Percentiles rank a stretch among this genome's conserved stretches.
Conservation (phyloP, 2,329 filamentous ascomycete species). For the Paecilomyces sp. region DNA sequence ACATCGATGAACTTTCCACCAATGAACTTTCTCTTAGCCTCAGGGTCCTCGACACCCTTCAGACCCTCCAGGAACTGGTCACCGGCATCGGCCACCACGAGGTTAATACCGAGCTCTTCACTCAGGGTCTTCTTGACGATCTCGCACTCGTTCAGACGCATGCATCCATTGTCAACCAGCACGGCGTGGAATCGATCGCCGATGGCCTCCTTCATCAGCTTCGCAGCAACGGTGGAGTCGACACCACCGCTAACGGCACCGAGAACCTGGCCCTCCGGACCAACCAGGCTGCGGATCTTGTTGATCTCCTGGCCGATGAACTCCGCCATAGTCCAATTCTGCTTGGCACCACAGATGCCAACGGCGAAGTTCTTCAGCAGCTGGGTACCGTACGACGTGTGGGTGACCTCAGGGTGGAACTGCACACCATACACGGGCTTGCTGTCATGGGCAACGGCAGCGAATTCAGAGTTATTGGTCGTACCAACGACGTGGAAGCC, state of each 20-base stretch:
- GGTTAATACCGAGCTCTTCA: conserved; percentile 77
- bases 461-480: conserved; percentile 69
- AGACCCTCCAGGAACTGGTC: conserved; percentile 72
- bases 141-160: conserved; percentile 78
- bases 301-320: conserved; percentile 76
- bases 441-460: conserved; percentile 56
- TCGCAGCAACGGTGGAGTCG: conserved; percentile 80
- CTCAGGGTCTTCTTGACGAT: conserved; percentile 73
- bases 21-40: conserved; percentile 88
- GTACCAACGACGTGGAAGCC: conserved; percentile 67
- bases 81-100: conserved; percentile 76
- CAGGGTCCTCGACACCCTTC: conserved; percentile 69
- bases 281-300: conserved; percentile 75
- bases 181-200: conserved; percentile 78
- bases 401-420: conserved; percentile 80
- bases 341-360: conserved; percentile 67
- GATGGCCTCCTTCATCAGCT: conserved; percentile 81
- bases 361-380: conserved; percentile 78
- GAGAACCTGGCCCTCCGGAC: conserved; percentile 73
- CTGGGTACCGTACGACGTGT: conserved; percentile 62
- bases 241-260: conserved; percentile 77
- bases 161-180: conserved; percentile 76
- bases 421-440: conserved; percentile 71
- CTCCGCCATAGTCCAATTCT: conserved; percentile 78
- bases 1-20: conserved; percentile 74